Evolutionary conservation across 2,329 filamentous ascomycete species (phyloP), one percentile per base, ranked within the genome.

Genomic region (Colletotrichum filicis): DNA sequence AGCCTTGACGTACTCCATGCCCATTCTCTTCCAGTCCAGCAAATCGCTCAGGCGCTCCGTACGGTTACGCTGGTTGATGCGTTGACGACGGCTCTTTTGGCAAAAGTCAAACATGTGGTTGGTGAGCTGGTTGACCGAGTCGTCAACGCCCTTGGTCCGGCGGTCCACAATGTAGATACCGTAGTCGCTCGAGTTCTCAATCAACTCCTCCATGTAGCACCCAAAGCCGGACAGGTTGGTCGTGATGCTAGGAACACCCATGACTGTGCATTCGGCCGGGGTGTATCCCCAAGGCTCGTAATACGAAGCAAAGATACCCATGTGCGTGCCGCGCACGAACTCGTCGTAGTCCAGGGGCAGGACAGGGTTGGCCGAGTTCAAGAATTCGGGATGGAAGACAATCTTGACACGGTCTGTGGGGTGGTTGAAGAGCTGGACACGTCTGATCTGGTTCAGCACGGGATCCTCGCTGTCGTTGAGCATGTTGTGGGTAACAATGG

Each of bases 261-360:
- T 98, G 75, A 98, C 97, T 0, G 97, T 98, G 84, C 97, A 99
- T 83, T 98, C 97, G 65, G 97, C 96, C 0, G 96, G 97, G 2
- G 97, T 99, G 84, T 99, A 99, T 58, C 97, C 97, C 97, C 97
- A 99, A 9, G 97, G 97, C 85, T 99, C 97, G 83, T 99, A 99
- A 89, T 98, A 98, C 3, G 97, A 98, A 28, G 96, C 89, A 85
- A 99, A 99, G 70, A 99, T 92, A 79, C 97, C 97, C 80, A 99
- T 86, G 83, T 99, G 96, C 53, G 96, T 98, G 76, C 97, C 97
- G 68, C 97, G 94, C 57, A 99, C 97, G 80, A 99, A 99, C 82
- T 99, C 97, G 79, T 99, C 97, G 79, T 99, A 98, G 85, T 98
- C 97, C 80, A 99, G 89, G 22, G 97, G 95, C 42, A 99, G 88